phyloP scores from a whole-genome alignment of 2,329 filamentous ascomycete genomes.

The Dactylellina parvicollis region DNA sequence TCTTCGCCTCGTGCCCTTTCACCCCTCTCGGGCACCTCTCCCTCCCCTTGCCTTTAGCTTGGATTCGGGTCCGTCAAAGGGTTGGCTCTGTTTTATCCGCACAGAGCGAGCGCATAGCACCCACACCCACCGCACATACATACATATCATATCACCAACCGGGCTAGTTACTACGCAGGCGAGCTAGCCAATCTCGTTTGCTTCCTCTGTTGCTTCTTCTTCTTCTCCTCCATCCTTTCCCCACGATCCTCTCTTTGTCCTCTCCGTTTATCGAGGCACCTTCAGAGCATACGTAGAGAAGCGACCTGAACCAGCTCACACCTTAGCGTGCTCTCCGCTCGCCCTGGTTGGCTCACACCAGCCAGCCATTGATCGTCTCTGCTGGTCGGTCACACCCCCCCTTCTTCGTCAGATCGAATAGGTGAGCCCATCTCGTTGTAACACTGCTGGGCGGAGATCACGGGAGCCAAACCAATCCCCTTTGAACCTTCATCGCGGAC shows the following conservation, averaged over 20 bases:
- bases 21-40: neutral
- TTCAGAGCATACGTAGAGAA: too few species aligned
- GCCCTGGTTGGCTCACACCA: too few species aligned
- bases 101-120: too few species aligned
- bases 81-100: neutral
- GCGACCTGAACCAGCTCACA: too few species aligned
- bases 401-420: neutral
- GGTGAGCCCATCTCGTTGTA: constrained; percentile 2
- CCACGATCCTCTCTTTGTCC: neutral
- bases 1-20: too few species aligned
- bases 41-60: neutral
- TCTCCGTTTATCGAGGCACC: neutral
- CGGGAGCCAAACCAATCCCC: constrained; percentile 51
- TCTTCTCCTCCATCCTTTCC: neutral
- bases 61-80: neutral
- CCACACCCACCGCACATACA: too few species aligned
- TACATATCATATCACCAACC: too few species aligned
- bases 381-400: constrained; percentile 7
- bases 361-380: too few species aligned
- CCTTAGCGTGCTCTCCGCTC: too few species aligned
- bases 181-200: constrained; percentile 1
- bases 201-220: constrained; percentile 14
- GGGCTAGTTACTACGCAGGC: neutral
- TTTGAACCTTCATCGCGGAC: constrained; percentile 59
- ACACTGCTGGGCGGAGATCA: constrained; percentile 25